phyloP scores from a whole-genome alignment of 2,329 filamentous ascomycete species.

The Colletotrichum liriopes region DNA sequence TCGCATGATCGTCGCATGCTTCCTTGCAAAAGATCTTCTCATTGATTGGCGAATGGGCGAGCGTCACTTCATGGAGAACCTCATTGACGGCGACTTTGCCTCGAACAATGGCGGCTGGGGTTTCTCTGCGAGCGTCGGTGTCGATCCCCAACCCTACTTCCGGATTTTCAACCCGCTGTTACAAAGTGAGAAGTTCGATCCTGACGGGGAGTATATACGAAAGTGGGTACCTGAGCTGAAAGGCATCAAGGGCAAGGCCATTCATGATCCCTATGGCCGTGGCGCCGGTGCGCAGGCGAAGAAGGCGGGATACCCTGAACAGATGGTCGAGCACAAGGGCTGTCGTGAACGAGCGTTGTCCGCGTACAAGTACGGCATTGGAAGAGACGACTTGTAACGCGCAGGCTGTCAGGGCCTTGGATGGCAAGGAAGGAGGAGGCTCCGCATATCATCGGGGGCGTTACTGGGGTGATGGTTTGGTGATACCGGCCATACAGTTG shows the following conservation, averaged over 20 bases:
- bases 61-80: conserved; percentile 84
- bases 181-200: conserved; percentile 90
- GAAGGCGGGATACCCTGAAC: conserved; percentile 80
- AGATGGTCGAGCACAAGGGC: conserved; percentile 82
- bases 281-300: conserved; percentile 72
- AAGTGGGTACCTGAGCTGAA: conserved; percentile 86
- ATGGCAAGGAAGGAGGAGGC: too few relatives aligned
- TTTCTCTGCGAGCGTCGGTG: conserved; percentile 75
- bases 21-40: conserved; percentile 84
- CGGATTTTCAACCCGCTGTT: conserved; percentile 89
- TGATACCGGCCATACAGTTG: background rate
- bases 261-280: conserved; percentile 86
- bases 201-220: conserved; percentile 83
- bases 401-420: background rate
- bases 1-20: conserved; percentile 88
- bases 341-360: conserved; percentile 77
- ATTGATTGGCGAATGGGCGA: conserved; percentile 90
- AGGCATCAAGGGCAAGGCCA: conserved; percentile 74
- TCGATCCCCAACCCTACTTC: conserved; percentile 92
- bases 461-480: background rate
- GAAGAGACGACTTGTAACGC: conserved; percentile 49
- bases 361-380: conserved; percentile 78
- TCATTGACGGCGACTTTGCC: conserved; percentile 86
- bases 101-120: conserved; percentile 80
- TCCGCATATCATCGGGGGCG: background rate